phyloP scores from a whole-genome alignment of 225 moss, liverwort and hornwort genomes.

The Straminergon stramineum region DNA sequence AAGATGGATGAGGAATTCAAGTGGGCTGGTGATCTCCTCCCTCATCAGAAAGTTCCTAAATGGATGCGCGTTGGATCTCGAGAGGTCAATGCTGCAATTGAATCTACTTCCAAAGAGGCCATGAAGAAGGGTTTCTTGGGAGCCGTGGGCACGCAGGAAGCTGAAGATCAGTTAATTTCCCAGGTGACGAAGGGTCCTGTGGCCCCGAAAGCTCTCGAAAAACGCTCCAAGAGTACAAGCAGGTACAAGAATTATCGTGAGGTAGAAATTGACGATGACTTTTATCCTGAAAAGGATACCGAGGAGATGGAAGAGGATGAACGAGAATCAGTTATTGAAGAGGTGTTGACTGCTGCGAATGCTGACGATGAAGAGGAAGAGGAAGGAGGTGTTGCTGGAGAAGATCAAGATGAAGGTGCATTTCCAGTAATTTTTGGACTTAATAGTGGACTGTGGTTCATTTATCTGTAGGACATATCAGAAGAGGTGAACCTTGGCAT shows the following conservation, averaged over 20 bases:
- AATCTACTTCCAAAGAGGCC: constrained; percentile 92
- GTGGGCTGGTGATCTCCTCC: constrained; percentile 80
- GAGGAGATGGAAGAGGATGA: constrained; percentile 58
- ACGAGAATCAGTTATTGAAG: constrained; percentile 59
- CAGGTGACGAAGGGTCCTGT: constrained; percentile 65
- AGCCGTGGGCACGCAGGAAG: constrained; percentile 82
- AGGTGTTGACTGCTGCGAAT: constrained; percentile 67
- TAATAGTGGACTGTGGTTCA: neutral
- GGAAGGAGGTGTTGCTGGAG: constrained; percentile 52
- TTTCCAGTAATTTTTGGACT: neutral
- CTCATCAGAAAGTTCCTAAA: constrained; percentile 66
- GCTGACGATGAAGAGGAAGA: constrained; percentile 48
- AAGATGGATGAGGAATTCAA: constrained; percentile 94
- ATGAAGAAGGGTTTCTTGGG: constrained; percentile 86
- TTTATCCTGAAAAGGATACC: constrained; percentile 44
- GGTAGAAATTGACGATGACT: constrained; percentile 46
- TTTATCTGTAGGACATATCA: neutral
- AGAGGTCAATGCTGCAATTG: constrained; percentile 89
- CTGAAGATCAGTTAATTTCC: constrained; percentile 65
- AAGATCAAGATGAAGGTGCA: constrained; percentile 49
- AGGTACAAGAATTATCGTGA: constrained; percentile 42
- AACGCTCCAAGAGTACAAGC: constrained; percentile 47
- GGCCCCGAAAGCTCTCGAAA: constrained; percentile 28
- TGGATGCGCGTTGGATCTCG: constrained; percentile 97
- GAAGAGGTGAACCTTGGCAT: neutral